Evolutionary conservation across 139 green algal genomes (phyloP).

Genomic region (Chlamydomonas incerta): DNA sequence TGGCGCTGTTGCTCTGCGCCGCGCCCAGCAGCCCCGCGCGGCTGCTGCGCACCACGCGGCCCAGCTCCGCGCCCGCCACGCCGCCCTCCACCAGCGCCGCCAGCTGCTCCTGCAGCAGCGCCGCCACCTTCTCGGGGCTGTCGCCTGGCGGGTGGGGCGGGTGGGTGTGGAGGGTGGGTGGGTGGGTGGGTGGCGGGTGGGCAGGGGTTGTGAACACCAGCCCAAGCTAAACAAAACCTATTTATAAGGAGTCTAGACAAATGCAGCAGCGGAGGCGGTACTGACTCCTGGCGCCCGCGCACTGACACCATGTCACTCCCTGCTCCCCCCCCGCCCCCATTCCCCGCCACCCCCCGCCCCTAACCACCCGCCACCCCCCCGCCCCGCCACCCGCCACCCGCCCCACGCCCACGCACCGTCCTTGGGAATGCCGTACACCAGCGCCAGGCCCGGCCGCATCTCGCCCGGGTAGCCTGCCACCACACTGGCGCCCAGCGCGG

Average conservation of each 20-base stretch:
- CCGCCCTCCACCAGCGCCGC: constrained; percentile 55
- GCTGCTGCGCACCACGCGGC: constrained; percentile 53
- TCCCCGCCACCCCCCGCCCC: too few species aligned
- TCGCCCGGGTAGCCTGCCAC: constrained; percentile 72
- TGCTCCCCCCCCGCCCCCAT: too few species aligned
- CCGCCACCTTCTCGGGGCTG: constrained; percentile 47
- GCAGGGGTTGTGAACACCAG: too few species aligned
- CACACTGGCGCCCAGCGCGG: constrained; percentile 58
- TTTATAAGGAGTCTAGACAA: too few species aligned
- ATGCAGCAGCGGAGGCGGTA: too few species aligned
- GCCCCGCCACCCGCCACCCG: too few species aligned
- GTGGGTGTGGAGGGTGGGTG: too few species aligned
- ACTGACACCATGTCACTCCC: too few species aligned
- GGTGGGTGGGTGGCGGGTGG: neutral
- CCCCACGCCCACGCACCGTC: constrained; percentile 21
- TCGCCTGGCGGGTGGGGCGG: constrained; percentile 19
- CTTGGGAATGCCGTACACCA: constrained; percentile 47
- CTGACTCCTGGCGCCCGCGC: too few species aligned
- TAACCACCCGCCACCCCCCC: too few species aligned
- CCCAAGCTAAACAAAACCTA: too few species aligned
- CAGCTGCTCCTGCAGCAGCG: constrained; percentile 52
- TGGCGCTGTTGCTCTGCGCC: constrained; percentile 62
- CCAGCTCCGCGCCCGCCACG: constrained; percentile 60
- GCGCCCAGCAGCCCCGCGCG: constrained; percentile 60
- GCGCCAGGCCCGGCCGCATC: constrained; percentile 60